phyloP scores from a whole-genome alignment of 345 rosid species.

The Balakata baccata region DNA sequence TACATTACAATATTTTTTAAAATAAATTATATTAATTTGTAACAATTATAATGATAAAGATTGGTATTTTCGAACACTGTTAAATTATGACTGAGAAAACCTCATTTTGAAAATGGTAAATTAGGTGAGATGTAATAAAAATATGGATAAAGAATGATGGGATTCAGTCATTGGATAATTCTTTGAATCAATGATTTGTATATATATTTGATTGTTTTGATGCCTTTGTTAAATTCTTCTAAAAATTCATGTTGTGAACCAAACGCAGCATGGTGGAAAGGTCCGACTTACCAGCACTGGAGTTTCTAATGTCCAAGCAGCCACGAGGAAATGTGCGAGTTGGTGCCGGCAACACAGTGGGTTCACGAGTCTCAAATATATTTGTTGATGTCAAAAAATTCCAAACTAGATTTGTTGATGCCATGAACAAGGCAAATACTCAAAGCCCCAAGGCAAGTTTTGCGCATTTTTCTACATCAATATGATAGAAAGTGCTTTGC shows the following conservation, averaged over 20 bases:
- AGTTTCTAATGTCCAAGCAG: slow-evolving; percentile 86
- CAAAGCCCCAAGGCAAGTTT: slow-evolving; percentile 36
- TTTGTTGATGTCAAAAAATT: slow-evolving; percentile 82
- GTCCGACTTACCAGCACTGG: slow-evolving; percentile 76
- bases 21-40: too few species aligned
- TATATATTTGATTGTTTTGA: too few species aligned
- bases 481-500: too few species aligned
- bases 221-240: too few species aligned
- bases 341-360: slow-evolving; percentile 55
- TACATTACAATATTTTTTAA: too few species aligned
- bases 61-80: too few species aligned
- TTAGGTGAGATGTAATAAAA: too few species aligned
- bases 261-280: slow-evolving; percentile 65
- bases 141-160: too few species aligned
- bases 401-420: slow-evolving; percentile 41
- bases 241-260: not conserved
- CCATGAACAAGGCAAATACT: slow-evolving; percentile 31
- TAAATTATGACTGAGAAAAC: too few species aligned
- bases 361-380: slow-evolving; percentile 63
- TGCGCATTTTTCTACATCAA: not conserved
- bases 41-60: too few species aligned
- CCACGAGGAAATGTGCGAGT: slow-evolving; percentile 84
- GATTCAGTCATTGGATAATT: too few species aligned
- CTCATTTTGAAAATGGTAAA: not conserved
- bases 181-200: too few species aligned